Conservation (phyloP, 768 basidiomycete species). For the Gymnopilus junonius region DNA sequence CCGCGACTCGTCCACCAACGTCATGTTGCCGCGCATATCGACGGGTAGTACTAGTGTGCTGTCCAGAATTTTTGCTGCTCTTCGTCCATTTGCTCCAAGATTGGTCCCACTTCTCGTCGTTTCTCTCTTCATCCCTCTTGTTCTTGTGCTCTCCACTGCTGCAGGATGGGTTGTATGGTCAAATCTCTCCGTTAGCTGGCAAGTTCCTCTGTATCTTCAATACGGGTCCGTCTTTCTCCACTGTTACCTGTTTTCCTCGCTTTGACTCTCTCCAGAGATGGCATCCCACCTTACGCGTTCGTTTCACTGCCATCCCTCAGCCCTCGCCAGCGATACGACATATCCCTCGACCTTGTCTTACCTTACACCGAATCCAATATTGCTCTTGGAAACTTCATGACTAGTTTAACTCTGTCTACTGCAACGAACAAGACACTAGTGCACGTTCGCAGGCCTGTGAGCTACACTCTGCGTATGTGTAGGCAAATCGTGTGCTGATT, state of each 20-base stretch:
- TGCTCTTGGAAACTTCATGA: conserved; percentile 87
- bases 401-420: conserved; percentile 61
- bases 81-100: conserved; percentile 62
- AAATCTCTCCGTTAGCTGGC: conserved; percentile 73
- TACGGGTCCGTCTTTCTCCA: conserved; percentile 64
- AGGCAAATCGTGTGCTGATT: conserved; percentile 6
- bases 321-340: conserved; percentile 72
- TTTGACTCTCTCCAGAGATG: conserved; percentile 52
- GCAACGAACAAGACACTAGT: conserved; percentile 66
- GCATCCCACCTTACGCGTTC: conserved; percentile 65
- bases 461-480: conserved; percentile 27
- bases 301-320: conserved; percentile 53
- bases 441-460: conserved; percentile 66
- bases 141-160: conserved; percentile 61
- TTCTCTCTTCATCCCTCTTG: conserved; percentile 62
- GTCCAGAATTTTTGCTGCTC: conserved; percentile 30
- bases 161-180: conserved; percentile 81
- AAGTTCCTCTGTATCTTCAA: conserved; percentile 69
- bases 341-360: conserved; percentile 67
- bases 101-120: conserved; percentile 70
- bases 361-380: conserved; percentile 71
- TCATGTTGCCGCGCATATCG: conserved; percentile 15
- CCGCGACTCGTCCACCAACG: not conserved
- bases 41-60: conserved; percentile 13
- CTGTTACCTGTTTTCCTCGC: conserved; percentile 4